Percentiles rank a stretch among this genome's conserved stretches.
Evolutionary conservation across 106 monocot genomes (phyloP).

Genomic region (Gastrodia elata): DNA sequence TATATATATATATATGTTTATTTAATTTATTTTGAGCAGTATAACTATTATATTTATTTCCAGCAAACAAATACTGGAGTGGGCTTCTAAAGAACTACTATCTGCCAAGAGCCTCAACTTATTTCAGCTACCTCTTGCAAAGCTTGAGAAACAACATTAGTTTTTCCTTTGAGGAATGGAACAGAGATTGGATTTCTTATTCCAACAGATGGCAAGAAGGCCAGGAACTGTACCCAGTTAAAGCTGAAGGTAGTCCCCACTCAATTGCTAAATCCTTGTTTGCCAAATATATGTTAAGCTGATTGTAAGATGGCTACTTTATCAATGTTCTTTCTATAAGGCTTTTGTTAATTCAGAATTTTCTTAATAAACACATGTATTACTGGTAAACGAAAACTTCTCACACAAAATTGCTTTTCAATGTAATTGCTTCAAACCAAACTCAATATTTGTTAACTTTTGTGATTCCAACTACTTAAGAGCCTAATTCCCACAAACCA

Average conservation of each 20-base stretch:
- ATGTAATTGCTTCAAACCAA: too few species aligned
- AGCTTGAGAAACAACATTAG: conserved; percentile 41
- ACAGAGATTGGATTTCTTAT: conserved; percentile 78
- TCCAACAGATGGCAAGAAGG: conserved; percentile 88
- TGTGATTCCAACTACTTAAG: too few species aligned
- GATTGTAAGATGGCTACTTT: too few species aligned
- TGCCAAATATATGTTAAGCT: conserved; percentile 53
- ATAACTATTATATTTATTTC: background rate
- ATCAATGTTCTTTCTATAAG: too few species aligned
- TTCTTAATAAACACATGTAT: too few species aligned
- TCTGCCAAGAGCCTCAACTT: conserved; percentile 71
- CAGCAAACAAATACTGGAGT: conserved; percentile 97
- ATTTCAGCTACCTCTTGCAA: conserved; percentile 53
- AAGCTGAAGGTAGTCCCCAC: conserved; percentile 58
- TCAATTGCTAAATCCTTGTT: conserved; percentile 66
- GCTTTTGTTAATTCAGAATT: too few species aligned
- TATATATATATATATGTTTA: too few species aligned
- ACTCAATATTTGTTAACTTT: too few species aligned
- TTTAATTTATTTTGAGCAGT: too few species aligned
- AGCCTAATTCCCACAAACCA: too few species aligned
- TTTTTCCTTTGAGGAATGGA: conserved; percentile 69
- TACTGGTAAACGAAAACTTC: too few species aligned
- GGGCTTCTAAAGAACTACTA: conserved; percentile 79
- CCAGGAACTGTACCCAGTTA: conserved; percentile 41
- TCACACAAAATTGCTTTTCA: too few species aligned